phyloP scores from a whole-genome alignment of 106 monocot species.

The Dendrobium catenatum region DNA sequence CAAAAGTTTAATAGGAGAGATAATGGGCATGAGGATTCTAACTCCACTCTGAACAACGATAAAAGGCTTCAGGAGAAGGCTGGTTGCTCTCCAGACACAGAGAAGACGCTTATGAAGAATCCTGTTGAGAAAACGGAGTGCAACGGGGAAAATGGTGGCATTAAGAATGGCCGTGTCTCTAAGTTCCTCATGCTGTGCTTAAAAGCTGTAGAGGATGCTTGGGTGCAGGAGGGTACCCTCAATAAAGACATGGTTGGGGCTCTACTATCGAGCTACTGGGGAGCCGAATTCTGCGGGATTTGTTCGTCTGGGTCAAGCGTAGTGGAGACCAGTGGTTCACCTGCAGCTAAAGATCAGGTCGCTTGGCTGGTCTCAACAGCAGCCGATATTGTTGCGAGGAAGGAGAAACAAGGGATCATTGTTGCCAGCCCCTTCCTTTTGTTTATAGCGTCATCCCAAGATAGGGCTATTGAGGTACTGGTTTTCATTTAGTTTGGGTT shows the following conservation, averaged over 20 bases:
- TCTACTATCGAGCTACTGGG: conserved; percentile 55
- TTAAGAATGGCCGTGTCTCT: conserved; percentile 30
- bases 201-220: conserved; percentile 54
- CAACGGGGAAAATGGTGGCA: background rate
- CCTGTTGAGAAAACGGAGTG: background rate
- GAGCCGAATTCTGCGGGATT: conserved; percentile 52
- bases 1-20: background rate
- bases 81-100: background rate
- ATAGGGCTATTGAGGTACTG: conserved; percentile 59
- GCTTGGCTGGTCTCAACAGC: conserved; percentile 73
- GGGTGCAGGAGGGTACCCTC: conserved; percentile 16
- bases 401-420: conserved; percentile 59
- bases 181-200: conserved; percentile 76
- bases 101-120: background rate
- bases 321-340: conserved; percentile 31
- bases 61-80: background rate
- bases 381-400: conserved; percentile 56
- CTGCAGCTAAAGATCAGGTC: conserved; percentile 56
- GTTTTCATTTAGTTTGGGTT: background rate
- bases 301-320: conserved; percentile 44
- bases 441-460: conserved; percentile 60
- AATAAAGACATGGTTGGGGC: background rate
- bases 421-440: conserved; percentile 59
- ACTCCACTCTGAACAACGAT: background rate
- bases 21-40: background rate